Percentiles rank a stretch among this genome's conserved stretches.
Conservation (phyloP, 2,329 filamentous ascomycete genomes). For the Phymatotrichopsis omnivora region DNA sequence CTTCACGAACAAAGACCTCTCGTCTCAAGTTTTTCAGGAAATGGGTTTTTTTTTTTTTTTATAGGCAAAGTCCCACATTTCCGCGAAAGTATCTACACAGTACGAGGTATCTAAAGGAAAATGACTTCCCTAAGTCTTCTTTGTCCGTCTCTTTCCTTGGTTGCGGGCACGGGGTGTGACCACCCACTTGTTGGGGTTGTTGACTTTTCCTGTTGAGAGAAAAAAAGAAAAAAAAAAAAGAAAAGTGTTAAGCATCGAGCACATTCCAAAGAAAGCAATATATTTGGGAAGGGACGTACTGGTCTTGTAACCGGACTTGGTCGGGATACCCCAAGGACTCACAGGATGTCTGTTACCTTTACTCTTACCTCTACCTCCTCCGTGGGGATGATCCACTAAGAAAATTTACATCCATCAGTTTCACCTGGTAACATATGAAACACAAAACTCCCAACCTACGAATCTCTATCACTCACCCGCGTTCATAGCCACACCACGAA, state of each 20-base stretch:
- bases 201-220: slow-evolving; percentile 66
- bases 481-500: slow-evolving; percentile 98
- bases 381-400: slow-evolving; percentile 94
- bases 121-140: slow-evolving; percentile 40
- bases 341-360: slow-evolving; percentile 96
- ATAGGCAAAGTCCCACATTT: too few species aligned
- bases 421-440: too few species aligned
- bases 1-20: too few species aligned
- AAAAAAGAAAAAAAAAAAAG: slow-evolving; percentile 1
- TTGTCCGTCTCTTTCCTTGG: slow-evolving; percentile 74
- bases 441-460: too few species aligned
- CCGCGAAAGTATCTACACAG: too few species aligned
- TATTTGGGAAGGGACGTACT: slow-evolving; percentile 12
- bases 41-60: too few species aligned
- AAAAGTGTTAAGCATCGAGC: neutral
- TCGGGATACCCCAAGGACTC: slow-evolving; percentile 87
- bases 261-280: neutral
- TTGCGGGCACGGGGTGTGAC: slow-evolving; percentile 76
- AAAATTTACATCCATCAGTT: too few species aligned
- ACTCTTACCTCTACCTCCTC: slow-evolving; percentile 97
- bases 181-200: slow-evolving; percentile 86
- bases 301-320: slow-evolving; percentile 41
- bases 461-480: slow-evolving; percentile 69
- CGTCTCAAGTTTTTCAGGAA: too few species aligned
- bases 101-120: too few species aligned